A percentile compares a stretch with the other conserved stretches of the same genome.
Evolutionary conservation across 768 basidiomycete species (phyloP).

Genomic region (Boletus barrowsii): DNA sequence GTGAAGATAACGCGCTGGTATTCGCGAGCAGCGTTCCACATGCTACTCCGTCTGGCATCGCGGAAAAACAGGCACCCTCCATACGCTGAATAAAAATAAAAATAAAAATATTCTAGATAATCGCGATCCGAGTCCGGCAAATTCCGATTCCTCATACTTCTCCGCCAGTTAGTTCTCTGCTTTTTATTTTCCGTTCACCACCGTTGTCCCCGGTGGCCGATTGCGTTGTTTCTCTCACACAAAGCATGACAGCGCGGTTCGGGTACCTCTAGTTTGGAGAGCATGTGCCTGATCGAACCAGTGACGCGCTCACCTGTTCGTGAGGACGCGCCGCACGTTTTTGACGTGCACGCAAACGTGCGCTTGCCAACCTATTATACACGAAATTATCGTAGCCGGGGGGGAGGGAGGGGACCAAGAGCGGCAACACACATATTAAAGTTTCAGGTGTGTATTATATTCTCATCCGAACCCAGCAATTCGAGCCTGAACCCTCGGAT

Average conservation of each 20-base stretch:
- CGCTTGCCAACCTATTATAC: constrained; percentile 6
- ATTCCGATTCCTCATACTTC: constrained; percentile 14
- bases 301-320: constrained; percentile 1
- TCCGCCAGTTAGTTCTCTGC: constrained; percentile 4
- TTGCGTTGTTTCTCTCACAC: constrained; percentile 8
- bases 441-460: constrained; percentile 10
- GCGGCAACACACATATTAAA: not conserved
- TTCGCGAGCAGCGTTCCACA: constrained; percentile 5
- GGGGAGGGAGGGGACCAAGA: not conserved
- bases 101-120: constrained; percentile 5
- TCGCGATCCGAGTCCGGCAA: constrained; percentile 26
- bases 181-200: too few species aligned
- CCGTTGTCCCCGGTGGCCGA: not conserved
- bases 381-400: not conserved
- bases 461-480: too few species aligned
- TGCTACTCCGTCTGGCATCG: constrained; percentile 10
- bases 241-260: constrained; percentile 6
- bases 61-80: constrained; percentile 7
- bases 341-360: constrained; percentile 3
- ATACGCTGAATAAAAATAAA: not conserved
- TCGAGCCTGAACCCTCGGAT: too few species aligned
- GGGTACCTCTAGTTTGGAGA: not conserved
- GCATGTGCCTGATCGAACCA: constrained; percentile 8
- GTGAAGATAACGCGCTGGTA: constrained; percentile 6
- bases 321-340: constrained; percentile 10